Conservation (phyloP, 768 basidiomycete genomes). For the Mycena vitilis region DNA sequence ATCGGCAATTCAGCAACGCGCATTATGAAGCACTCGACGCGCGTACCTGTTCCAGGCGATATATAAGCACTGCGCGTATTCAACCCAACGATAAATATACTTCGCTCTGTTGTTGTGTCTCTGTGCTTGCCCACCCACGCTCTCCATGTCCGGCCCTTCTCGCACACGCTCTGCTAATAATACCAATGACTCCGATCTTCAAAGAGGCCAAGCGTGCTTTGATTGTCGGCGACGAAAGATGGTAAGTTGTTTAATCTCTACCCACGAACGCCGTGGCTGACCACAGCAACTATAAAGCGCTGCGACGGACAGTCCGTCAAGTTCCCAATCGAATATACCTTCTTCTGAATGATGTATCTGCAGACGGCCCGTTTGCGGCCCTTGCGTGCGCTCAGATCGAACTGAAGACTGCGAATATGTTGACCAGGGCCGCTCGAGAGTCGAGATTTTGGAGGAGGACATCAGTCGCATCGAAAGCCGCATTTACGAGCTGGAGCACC, state of each 20-base stretch:
- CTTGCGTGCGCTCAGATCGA: conserved; percentile 50
- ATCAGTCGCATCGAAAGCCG: conserved; percentile 50
- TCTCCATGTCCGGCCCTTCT: too few species aligned
- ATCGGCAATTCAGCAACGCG: too few species aligned
- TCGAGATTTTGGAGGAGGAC: conserved; percentile 53
- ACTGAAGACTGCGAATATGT: conserved; percentile 59
- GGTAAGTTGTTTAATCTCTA: conserved; percentile 1
- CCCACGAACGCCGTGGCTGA: background rate
- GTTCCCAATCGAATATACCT: background rate
- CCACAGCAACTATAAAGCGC: conserved; percentile 1
- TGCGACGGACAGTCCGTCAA: conserved; percentile 31
- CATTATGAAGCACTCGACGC: too few species aligned
- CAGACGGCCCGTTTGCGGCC: conserved; percentile 53
- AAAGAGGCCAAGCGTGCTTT: conserved; percentile 19
- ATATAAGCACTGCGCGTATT: too few species aligned
- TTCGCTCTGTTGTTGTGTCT: too few species aligned
- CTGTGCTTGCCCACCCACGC: too few species aligned
- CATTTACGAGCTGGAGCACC: conserved; percentile 49
- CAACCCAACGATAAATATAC: too few species aligned
- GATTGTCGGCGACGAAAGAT: conserved; percentile 29
- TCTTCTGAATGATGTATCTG: background rate
- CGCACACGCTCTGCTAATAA: too few species aligned
- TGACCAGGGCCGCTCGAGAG: conserved; percentile 50
- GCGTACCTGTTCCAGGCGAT: too few species aligned
- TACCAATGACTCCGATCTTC: too few species aligned